Conservation (phyloP, 176 grass and related monocot species). For the Avena eriantha region DNA sequence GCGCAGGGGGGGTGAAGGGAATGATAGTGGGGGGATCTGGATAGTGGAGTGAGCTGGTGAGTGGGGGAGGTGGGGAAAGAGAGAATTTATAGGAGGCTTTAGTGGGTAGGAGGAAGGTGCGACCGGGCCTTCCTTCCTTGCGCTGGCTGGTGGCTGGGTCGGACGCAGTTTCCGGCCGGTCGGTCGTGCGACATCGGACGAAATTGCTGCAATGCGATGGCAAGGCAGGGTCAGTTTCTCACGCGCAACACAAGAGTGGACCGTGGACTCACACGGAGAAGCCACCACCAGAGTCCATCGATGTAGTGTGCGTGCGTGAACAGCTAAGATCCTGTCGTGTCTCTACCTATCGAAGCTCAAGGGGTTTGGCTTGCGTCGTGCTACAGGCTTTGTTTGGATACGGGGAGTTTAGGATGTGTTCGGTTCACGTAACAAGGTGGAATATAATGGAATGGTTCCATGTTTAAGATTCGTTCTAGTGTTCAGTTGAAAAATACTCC, state of each 20-base stretch:
- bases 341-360: too few species aligned
- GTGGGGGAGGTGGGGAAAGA: neutral
- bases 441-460: too few species aligned
- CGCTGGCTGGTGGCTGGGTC: neutral
- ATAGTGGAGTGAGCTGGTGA: neutral
- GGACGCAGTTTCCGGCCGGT: constrained; percentile 36
- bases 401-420: too few species aligned
- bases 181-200: neutral
- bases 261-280: neutral
- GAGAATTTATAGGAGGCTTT: neutral
- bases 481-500: too few species aligned
- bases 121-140: neutral
- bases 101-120: constrained; percentile 4
- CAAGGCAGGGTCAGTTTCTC: neutral
- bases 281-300: too few species aligned
- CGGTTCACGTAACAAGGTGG: too few species aligned
- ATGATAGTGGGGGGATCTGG: neutral
- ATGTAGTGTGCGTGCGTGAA: too few species aligned
- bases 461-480: too few species aligned
- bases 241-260: constrained; percentile 16
- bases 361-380: too few species aligned
- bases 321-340: too few species aligned
- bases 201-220: neutral
- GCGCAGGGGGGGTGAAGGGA: neutral
- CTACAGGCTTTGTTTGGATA: too few species aligned